Base-by-base conservation (phyloP, 768 basidiomycete genomes). In the Galerina sulciceps region DNA sequence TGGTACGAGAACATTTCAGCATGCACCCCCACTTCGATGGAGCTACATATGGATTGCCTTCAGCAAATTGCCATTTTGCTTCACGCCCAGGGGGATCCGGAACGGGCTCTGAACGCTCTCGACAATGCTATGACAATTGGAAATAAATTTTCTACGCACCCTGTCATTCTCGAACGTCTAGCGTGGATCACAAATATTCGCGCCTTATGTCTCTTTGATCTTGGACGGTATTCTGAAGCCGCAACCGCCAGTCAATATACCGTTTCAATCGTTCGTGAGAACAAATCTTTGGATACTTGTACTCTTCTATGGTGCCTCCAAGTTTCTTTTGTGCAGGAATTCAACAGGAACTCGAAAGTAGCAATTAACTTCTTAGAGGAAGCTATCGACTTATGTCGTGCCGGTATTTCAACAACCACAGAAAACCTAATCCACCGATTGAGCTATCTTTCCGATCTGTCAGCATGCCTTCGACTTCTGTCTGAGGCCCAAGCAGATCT, bases 191-290 rank as follows among this genome's bases (percentile, higher is more conserved):
- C 40, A 13, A 22, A 22, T 37, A 41, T 34, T 26, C 49, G 49
- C 10, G 53, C 54, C 15, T 34, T 45, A 22, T 34, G 45, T 17
- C 41, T 60, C 1, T 37, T 44, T 42, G 54, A 60, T 22, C 41
- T 55, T 37, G 59, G 59, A 10, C 59, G 42, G 14, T 60, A 56
- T 36, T 6, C 8, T 5, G 54, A 60, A 18, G 59, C 59, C 10
- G 35, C 52, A 2, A 15, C 14, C 4, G 48, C 43, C 10, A 37
- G 48, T 6, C 14, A 51, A 38, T 48, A 51, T 52, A 37, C 34
- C 8, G 43, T 54, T 1, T n/a, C 42, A 26, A 23, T 31, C 6
- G 14, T 31, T 31, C 26, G n/a, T 22, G 51, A 26, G n/a, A 34
- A 3, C 44, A 53, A 22, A 34, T 31, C 4, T 6, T 18, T 0